Evolutionary conservation across 345 rosid genomes (phyloP).

Genomic region (Populus tremula): DNA sequence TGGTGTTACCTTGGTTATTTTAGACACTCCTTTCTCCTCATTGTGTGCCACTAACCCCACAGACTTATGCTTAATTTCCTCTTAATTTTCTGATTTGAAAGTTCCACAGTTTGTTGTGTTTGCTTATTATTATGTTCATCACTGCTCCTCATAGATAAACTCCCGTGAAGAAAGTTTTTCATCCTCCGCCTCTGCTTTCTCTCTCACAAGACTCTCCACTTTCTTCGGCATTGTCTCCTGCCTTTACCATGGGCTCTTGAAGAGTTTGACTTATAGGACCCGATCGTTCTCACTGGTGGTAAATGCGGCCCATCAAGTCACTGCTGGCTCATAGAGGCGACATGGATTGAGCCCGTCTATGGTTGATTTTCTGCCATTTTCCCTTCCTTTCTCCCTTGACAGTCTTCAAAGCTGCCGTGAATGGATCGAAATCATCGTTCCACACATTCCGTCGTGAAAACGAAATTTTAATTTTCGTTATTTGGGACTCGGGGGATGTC

Average conservation of each 20-base stretch:
- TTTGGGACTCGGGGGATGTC: slow-evolving; percentile 20
- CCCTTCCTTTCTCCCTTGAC: slow-evolving; percentile 32
- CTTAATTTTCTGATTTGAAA: slow-evolving; percentile 9
- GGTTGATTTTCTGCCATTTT: slow-evolving; percentile 1
- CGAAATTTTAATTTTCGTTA: slow-evolving; percentile 14
- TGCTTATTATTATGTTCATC: slow-evolving; percentile 15
- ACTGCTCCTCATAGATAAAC: slow-evolving; percentile 11
- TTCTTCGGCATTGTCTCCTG: slow-evolving; percentile 3
- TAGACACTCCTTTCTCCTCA: slow-evolving; percentile 25
- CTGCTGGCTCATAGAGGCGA: slow-evolving; percentile 22
- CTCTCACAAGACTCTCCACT: not conserved
- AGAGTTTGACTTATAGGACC: not conserved
- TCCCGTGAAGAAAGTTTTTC: slow-evolving; percentile 25
- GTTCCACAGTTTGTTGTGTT: slow-evolving; percentile 16
- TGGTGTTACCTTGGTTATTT: slow-evolving; percentile 18
- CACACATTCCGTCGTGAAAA: slow-evolving; percentile 36
- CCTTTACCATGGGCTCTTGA: not conserved
- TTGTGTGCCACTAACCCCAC: slow-evolving; percentile 7
- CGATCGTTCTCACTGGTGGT: not conserved
- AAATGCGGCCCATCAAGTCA: not conserved
- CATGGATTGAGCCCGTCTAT: slow-evolving; percentile 37
- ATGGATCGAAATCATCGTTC: slow-evolving; percentile 61
- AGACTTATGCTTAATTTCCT: slow-evolving; percentile 36
- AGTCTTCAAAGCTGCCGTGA: slow-evolving; percentile 46
- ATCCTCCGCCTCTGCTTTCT: slow-evolving; percentile 26